Evolutionary conservation across 1,139 yeast genomes (phyloP).

Genomic region (Hyphopichia buzzinii): DNA sequence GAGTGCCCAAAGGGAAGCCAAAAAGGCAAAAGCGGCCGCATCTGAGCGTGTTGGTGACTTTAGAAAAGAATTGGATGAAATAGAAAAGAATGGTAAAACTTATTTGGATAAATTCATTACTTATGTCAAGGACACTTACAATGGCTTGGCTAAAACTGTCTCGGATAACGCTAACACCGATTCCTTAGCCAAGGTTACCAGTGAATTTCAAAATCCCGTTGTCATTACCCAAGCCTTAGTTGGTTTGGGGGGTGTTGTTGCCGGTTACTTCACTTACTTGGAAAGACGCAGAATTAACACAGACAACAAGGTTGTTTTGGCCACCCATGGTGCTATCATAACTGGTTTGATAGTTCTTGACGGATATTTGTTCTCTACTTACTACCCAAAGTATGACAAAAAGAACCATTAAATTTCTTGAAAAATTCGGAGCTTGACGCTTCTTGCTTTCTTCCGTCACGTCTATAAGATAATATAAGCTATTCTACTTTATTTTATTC

Average conservation of each 20-base stretch:
- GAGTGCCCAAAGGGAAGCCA: conserved; percentile 18
- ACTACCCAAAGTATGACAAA: conserved; percentile 51
- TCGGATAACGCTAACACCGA: background rate
- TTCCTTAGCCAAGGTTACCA: conserved; percentile 13
- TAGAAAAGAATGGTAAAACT: conserved; percentile 25
- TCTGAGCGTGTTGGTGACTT: conserved; percentile 14
- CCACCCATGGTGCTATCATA: conserved; percentile 52
- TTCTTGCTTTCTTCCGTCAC: too few species aligned
- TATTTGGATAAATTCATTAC: conserved; percentile 15
- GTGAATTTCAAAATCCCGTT: conserved; percentile 61
- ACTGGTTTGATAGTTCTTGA: conserved; percentile 57
- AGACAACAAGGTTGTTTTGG: conserved; percentile 46
- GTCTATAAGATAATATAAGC: background rate
- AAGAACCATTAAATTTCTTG: conserved; percentile 14
- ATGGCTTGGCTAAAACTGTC: background rate
- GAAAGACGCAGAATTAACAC: conserved; percentile 53
- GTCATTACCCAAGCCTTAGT: conserved; percentile 54
- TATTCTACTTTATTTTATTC: too few species aligned
- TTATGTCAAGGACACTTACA: conserved; percentile 1
- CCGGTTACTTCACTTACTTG: conserved; percentile 49
- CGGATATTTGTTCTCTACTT: conserved; percentile 50
- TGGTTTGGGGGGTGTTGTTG: conserved; percentile 48
- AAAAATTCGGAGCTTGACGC: too few species aligned
- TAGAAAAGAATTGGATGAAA: conserved; percentile 23
- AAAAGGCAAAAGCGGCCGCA: conserved; percentile 18